These are phyloP conservation scores for Apodospora peruviana DNA, from an alignment of 495 filamentous ascomycete genomes.

Conservation along the genomic window DNA sequence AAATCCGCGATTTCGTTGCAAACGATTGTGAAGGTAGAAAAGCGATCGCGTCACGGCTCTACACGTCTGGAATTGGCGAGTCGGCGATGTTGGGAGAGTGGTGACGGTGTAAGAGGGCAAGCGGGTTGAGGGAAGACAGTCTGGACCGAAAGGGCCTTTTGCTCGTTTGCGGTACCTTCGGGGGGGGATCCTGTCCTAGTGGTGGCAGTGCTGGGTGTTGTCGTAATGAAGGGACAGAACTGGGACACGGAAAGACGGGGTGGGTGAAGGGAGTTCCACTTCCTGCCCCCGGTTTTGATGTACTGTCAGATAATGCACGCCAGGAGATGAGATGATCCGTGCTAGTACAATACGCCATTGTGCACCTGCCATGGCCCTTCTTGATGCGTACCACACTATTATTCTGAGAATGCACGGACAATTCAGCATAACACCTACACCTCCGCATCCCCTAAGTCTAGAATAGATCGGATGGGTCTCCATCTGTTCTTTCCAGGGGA, in stretches of 20 bases:
- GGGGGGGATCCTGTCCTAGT: neutral
- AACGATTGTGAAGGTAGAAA: slow-evolving; percentile 7
- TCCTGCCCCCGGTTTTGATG: neutral
- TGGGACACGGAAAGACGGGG: slow-evolving; percentile 1
- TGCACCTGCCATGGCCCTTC: neutral
- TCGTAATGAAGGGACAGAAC: slow-evolving; percentile 7
- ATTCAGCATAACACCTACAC: too few species aligned
- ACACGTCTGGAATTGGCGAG: slow-evolving; percentile 1
- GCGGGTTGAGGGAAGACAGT: neutral
- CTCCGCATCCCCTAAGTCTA: too few species aligned
- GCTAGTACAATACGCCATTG: neutral
- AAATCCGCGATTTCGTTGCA: slow-evolving; percentile 5
- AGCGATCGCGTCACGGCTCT: neutral
- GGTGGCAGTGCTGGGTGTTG: slow-evolving; percentile 1
- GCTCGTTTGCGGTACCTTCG: neutral
- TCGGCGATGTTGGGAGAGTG: neutral
- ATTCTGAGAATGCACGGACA: neutral
- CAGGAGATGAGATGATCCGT: slow-evolving; percentile 14
- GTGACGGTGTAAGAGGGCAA: neutral
- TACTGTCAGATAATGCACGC: slow-evolving; percentile 14
- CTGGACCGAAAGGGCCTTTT: neutral
- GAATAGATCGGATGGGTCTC: too few species aligned
- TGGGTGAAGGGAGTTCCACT: neutral
- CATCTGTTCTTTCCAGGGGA: too few species aligned
- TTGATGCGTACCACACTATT: slow-evolving; percentile 2